A percentile compares a stretch with the other conserved stretches of the same genome.
phyloP scores from a whole-genome alignment of 345 rosid species.

The Erodium maritimum region DNA sequence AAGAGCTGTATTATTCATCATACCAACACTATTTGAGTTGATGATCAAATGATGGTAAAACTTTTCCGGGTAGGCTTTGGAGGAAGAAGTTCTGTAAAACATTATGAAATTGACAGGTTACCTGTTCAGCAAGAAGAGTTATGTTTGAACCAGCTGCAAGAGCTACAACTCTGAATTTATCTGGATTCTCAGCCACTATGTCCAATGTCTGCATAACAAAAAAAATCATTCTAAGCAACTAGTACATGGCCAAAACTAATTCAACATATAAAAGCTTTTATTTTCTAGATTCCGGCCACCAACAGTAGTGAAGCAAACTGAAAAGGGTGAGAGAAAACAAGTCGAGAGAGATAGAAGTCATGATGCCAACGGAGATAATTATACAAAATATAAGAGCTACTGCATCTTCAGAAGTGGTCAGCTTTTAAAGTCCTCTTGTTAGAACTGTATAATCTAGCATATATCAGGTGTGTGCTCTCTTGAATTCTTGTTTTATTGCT shows the following conservation, averaged over 20 bases:
- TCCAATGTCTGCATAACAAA: conserved; percentile 61
- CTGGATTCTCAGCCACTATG: conserved; percentile 82
- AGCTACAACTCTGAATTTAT: conserved; percentile 80
- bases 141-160: conserved; percentile 96
- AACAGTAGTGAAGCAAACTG: too few relatives aligned
- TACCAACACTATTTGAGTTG: neutral
- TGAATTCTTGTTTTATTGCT: too few relatives aligned
- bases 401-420: too few relatives aligned
- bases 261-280: too few relatives aligned
- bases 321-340: neutral
- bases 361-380: too few relatives aligned
- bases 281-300: too few relatives aligned
- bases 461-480: too few relatives aligned
- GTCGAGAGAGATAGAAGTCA: too few relatives aligned
- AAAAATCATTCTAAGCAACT: neutral
- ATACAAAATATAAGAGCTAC: too few relatives aligned
- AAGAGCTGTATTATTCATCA: too few relatives aligned
- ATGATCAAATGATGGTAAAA: neutral
- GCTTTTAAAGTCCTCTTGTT: too few relatives aligned
- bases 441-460: too few relatives aligned
- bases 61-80: neutral
- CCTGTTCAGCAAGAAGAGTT: conserved; percentile 93
- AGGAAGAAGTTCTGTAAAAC: neutral
- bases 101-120: conserved; percentile 9
- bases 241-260: neutral